phyloP scores from a whole-genome alignment of 192 early-diverging fungal species.

The Jimgerdemannia flammicorona region DNA sequence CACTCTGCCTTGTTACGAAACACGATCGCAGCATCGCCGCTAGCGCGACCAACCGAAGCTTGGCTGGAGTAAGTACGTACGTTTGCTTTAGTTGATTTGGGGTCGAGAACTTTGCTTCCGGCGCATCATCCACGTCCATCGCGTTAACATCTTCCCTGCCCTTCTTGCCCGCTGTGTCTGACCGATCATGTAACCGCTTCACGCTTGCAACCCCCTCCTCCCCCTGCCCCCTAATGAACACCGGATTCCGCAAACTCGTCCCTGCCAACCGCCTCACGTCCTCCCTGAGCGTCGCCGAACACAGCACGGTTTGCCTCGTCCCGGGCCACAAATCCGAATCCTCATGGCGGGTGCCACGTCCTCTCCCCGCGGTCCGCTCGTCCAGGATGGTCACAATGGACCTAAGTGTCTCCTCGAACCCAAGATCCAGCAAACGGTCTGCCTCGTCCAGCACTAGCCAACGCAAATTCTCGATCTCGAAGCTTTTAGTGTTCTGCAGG shows the following conservation, averaged over 20 bases:
- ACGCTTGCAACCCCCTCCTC: not conserved
- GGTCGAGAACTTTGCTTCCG: constrained; percentile 52
- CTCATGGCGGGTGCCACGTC: constrained; percentile 14
- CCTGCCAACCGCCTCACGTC: constrained; percentile 83
- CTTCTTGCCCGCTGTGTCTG: constrained; percentile 5
- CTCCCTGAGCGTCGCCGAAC: constrained; percentile 90
- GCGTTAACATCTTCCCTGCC: constrained; percentile 29
- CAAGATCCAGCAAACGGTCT: constrained; percentile 92
- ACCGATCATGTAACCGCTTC: constrained; percentile 8
- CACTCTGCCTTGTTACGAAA: constrained; percentile 18
- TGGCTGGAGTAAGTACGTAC: constrained; percentile 84
- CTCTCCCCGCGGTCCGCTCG: constrained; percentile 34
- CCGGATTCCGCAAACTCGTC: constrained; percentile 69
- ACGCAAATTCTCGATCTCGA: constrained; percentile 76
- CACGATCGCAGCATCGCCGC: constrained; percentile 64
- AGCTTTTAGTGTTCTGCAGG: constrained; percentile 78
- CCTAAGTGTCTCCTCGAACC: constrained; percentile 79
- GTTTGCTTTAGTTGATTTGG: constrained; percentile 88
- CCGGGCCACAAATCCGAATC: constrained; percentile 42
- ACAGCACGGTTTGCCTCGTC: constrained; percentile 71
- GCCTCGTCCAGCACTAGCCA: constrained; percentile 99
- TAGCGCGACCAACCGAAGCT: constrained; percentile 87
- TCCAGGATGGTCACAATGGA: constrained; percentile 65
- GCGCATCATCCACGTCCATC: constrained; percentile 25
- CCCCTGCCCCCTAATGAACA: constrained; percentile 69